A percentile compares a stretch with the other conserved stretches of the same genome.
Conservation (phyloP, 768 basidiomycete species). For the Leucosporidium creatinivorum region DNA sequence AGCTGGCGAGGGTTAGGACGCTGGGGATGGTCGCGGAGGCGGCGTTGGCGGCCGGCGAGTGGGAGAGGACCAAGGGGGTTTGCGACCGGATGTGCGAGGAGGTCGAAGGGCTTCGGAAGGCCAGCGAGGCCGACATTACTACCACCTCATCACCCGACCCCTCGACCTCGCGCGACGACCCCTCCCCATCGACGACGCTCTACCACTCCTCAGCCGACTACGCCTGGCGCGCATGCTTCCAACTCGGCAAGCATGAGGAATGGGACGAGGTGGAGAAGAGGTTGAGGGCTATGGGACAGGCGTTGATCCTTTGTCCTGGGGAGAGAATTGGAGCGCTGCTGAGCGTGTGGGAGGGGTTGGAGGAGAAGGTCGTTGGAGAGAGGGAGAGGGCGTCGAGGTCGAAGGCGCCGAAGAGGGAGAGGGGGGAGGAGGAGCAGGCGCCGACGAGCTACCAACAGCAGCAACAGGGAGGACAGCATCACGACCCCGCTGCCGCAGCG, state of each 20-base stretch:
- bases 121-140: slow-evolving; percentile 1
- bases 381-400: background rate
- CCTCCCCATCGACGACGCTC: slow-evolving; percentile 42
- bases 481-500: background rate
- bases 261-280: slow-evolving; percentile 62
- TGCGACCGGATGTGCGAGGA: slow-evolving; percentile 61
- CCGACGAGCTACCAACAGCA: background rate
- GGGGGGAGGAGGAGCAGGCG: background rate
- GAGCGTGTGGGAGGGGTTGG: slow-evolving; percentile 64
- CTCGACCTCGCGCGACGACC: slow-evolving; percentile 38
- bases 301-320: slow-evolving; percentile 76
- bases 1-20: slow-evolving; percentile 68
- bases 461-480: too few species aligned
- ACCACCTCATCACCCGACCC: slow-evolving; percentile 11
- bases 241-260: slow-evolving; percentile 70
- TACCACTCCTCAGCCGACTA: slow-evolving; percentile 55
- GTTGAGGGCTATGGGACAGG: slow-evolving; percentile 64
- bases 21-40: slow-evolving; percentile 87
- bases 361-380: slow-evolving; percentile 47
- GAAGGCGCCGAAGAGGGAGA: slow-evolving; percentile 4
- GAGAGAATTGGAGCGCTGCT: slow-evolving; percentile 74
- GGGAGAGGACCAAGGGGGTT: slow-evolving; percentile 61
- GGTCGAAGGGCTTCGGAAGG: slow-evolving; percentile 25
- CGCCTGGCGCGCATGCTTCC: slow-evolving; percentile 83
- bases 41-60: slow-evolving; percentile 76